Base-by-base conservation (phyloP, 2,329 filamentous ascomycete genomes). In the Aspergillus ruber region DNA sequence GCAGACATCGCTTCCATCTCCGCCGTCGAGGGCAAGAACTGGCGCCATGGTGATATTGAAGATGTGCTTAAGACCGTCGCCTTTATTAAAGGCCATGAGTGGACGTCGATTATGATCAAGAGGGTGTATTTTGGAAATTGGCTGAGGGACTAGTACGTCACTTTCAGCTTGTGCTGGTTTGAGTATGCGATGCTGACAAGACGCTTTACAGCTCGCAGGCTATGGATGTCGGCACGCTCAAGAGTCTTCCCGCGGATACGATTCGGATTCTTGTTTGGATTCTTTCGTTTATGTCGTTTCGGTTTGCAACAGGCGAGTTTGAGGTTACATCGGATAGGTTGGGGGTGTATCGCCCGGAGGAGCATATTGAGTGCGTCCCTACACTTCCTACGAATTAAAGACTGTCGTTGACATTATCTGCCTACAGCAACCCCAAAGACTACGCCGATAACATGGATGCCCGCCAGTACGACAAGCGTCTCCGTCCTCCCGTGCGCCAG, bases 401-500 rank as follows among this genome's bases (percentile, higher is more conserved):
- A 4, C 2, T 4, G 8, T 44, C 25, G 13, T 32, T 20, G 17
- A n/a, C 42, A 18, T 8, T 21, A n/a, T 17, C 36, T 13, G 23
- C 18, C n/a, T 84, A 62, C 82, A 74, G 71, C 62, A 93, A 91
- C 65, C 88, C 88, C 7, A 84, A 87, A 53, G 86, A 86, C 53
- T 95, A 95, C 63, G 88, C 87, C 42, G 90, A 97, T 58, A 88
- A 88, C 56, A 61, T 81, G 54, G 93, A 98, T 71, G 93, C 93
- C 4, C 81, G 88, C 51, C 81, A 86, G 59, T 70, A 56, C 61
- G 93, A 97, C 64, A 72, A 78, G 33, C 84, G 93, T 21, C 81
- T 97, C 6, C 85, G 93, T 44, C 86, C 84, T 1, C 90, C 90
- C 0, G 83, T 97, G 7, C 74, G 81, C 50, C 78, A 79, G 4